Percentiles rank a stretch among this genome's conserved stretches.
Evolutionary conservation across 495 filamentous ascomycete species (phyloP).

Genomic region (Hypoxylon fragiforme): DNA sequence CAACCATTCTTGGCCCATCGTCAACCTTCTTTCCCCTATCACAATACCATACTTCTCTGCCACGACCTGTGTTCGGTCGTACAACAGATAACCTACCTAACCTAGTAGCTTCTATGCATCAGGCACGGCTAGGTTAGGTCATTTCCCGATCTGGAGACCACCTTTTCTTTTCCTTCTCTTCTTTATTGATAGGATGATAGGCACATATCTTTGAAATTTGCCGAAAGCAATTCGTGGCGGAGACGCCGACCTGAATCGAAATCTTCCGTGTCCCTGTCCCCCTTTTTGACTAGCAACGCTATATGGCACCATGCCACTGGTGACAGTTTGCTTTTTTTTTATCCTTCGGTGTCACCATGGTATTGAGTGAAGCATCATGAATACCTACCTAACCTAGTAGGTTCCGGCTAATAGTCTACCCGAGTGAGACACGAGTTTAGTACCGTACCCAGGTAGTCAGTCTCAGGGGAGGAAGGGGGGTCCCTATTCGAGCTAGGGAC

Average conservation of each 20-base stretch:
- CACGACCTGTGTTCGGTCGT: conserved; percentile 34
- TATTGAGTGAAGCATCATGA: too few relatives aligned
- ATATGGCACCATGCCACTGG: conserved; percentile 4
- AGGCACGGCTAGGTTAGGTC: conserved; percentile 28
- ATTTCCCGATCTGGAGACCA: conserved; percentile 1
- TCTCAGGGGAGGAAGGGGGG: too few relatives aligned
- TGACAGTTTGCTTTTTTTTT: not conserved
- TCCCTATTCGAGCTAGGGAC: too few relatives aligned
- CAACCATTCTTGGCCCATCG: conserved; percentile 8
- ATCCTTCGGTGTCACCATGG: too few relatives aligned
- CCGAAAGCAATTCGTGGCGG: not conserved
- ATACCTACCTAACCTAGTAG: too few relatives aligned
- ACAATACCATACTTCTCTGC: conserved; percentile 13
- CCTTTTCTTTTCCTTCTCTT: conserved; percentile 7
- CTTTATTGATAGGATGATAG: not conserved
- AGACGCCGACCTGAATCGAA: conserved; percentile 2
- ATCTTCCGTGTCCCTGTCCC: not conserved
- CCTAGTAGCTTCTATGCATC: conserved; percentile 26
- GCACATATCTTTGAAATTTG: too few relatives aligned
- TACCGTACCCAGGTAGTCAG: not conserved
- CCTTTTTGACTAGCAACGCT: not conserved
- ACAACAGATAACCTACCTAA: conserved; percentile 28
- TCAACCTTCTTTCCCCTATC: conserved; percentile 2
- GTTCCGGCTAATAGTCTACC: conserved; percentile 1
- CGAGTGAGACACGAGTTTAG: conserved; percentile 4